Conservation (phyloP, 768 basidiomycete species). For the Gymnopilus junonius region DNA sequence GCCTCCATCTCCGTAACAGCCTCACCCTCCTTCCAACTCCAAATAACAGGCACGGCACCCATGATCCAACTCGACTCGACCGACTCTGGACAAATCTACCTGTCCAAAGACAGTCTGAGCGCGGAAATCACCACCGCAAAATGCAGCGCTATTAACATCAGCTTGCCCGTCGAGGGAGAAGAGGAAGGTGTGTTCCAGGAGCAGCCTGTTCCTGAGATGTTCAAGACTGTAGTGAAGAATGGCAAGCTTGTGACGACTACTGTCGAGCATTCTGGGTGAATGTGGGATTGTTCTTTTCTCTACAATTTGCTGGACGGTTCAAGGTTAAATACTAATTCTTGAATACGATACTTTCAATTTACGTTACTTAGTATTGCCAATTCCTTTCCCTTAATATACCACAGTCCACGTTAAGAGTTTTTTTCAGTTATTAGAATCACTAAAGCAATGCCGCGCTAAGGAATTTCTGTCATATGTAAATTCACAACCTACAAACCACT, state of each 20-base stretch:
- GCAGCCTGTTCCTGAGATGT: constrained; percentile 92
- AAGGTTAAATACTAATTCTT: neutral
- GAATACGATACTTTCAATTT: neutral
- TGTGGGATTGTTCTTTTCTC: neutral
- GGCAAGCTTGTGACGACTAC: constrained; percentile 89
- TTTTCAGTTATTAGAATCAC: too few species aligned
- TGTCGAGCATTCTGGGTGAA: constrained; percentile 80
- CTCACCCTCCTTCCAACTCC: constrained; percentile 92
- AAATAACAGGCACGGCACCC: constrained; percentile 88
- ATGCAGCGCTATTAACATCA: constrained; percentile 92
- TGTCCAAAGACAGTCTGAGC: constrained; percentile 77
- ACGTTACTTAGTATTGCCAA: neutral
- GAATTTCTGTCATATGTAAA: too few species aligned
- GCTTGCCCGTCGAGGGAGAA: constrained; percentile 81
- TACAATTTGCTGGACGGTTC: neutral
- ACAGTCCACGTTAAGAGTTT: too few species aligned
- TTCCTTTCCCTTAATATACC: neutral
- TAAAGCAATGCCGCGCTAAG: too few species aligned
- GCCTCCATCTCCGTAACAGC: constrained; percentile 87
- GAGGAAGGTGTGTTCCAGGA: constrained; percentile 94
- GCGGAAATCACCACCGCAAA: constrained; percentile 94
- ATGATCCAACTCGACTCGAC: constrained; percentile 95
- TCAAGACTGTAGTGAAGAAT: constrained; percentile 78
- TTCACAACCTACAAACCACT: too few species aligned
- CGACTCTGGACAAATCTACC: constrained; percentile 93